Conservation (phyloP, 208 protist species). For the Crithidia expoeki region DNA sequence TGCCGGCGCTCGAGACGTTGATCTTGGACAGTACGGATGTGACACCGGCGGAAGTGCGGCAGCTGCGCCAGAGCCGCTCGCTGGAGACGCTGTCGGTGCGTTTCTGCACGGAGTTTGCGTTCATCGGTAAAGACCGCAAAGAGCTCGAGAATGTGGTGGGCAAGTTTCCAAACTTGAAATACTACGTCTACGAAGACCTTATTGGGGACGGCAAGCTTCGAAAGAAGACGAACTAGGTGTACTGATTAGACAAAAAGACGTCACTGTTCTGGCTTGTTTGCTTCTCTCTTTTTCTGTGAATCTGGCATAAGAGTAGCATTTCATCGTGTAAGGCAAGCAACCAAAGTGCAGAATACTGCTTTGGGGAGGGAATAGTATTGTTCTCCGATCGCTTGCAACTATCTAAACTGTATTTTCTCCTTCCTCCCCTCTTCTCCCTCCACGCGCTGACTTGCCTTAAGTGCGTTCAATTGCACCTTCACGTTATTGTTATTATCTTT, state of each 20-base stretch:
- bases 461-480: too few relatives aligned
- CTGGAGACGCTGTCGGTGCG: conserved; percentile 55
- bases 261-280: conserved; percentile 1
- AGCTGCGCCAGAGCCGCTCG: conserved; percentile 29
- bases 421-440: too few relatives aligned
- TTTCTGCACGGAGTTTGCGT: conserved; percentile 58
- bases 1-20: conserved; percentile 47
- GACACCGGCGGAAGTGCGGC: conserved; percentile 36
- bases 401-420: neutral
- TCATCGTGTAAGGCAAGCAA: neutral
- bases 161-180: conserved; percentile 38
- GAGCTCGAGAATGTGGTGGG: conserved; percentile 35
- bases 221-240: conserved; percentile 19
- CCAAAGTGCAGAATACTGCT: neutral
- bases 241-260: neutral
- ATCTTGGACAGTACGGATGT: conserved; percentile 68
- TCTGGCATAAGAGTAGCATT: neutral
- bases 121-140: conserved; percentile 25
- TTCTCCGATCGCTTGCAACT: neutral
- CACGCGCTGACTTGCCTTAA: too few relatives aligned
- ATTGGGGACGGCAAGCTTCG: conserved; percentile 45
- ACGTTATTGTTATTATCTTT: too few relatives aligned
- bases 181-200: conserved; percentile 59
- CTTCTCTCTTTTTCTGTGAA: neutral
- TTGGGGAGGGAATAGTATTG: too few relatives aligned